phyloP scores from a whole-genome alignment of 2,329 filamentous ascomycete species.

The Penicillium sp. region DNA sequence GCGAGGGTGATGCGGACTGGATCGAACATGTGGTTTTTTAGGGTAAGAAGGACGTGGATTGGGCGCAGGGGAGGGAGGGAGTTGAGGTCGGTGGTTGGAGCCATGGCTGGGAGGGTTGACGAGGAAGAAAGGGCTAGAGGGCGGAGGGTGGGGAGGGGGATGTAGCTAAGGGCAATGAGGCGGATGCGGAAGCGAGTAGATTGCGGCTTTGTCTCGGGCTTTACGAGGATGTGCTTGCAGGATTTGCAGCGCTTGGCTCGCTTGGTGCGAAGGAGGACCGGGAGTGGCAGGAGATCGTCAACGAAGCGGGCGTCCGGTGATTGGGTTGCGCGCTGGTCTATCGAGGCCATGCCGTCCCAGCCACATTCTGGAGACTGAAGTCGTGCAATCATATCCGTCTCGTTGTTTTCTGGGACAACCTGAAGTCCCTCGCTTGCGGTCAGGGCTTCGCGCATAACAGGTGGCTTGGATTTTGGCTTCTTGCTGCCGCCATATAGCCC shows the following conservation, averaged over 20 bases:
- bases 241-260: slow-evolving; percentile 88
- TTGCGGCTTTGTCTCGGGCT: slow-evolving; percentile 85
- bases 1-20: slow-evolving; percentile 82
- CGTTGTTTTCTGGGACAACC: slow-evolving; percentile 57
- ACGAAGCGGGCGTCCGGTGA: slow-evolving; percentile 59
- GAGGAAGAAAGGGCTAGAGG: slow-evolving; percentile 52
- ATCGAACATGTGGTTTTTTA: slow-evolving; percentile 94
- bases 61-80: slow-evolving; percentile 51
- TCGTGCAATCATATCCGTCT: slow-evolving; percentile 59
- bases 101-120: slow-evolving; percentile 22
- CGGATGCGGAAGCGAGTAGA: slow-evolving; percentile 91
- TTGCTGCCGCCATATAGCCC: slow-evolving; percentile 57
- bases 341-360: slow-evolving; percentile 62
- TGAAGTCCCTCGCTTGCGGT: slow-evolving; percentile 69
- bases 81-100: slow-evolving; percentile 43
- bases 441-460: slow-evolving; percentile 77
- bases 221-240: slow-evolving; percentile 92
- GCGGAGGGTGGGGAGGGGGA: slow-evolving; percentile 71
- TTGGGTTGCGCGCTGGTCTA: slow-evolving; percentile 53
- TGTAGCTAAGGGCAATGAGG: slow-evolving; percentile 81
- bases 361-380: slow-evolving; percentile 54
- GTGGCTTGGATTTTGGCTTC: slow-evolving; percentile 64
- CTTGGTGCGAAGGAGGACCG: slow-evolving; percentile 82
- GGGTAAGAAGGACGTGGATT: slow-evolving; percentile 79
- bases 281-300: slow-evolving; percentile 74